Percentiles rank a stretch among this genome's conserved stretches.
These are phyloP conservation scores for Plenodomus tracheiphilus DNA, from an alignment of 2,329 filamentous ascomycete species.

Conservation along the genomic window DNA sequence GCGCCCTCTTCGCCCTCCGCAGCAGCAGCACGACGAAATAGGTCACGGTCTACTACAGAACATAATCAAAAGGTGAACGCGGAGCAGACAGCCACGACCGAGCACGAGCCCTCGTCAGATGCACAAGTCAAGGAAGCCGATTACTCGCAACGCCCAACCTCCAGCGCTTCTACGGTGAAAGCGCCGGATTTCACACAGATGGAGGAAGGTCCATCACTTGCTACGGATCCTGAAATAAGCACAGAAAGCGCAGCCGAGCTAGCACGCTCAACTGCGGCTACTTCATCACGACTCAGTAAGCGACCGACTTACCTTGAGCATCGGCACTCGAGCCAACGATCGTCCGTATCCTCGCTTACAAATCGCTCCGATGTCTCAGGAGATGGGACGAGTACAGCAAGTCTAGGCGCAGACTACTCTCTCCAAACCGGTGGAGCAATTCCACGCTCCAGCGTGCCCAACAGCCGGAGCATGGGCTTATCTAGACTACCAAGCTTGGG, in stretches of 20 bases:
- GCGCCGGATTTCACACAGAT: conserved; percentile 37
- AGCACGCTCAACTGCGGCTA: conserved; percentile 22
- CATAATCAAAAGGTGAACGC: not conserved
- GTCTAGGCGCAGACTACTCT: conserved; percentile 77
- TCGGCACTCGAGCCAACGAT: conserved; percentile 60
- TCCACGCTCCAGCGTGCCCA: conserved; percentile 49
- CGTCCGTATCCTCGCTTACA: conserved; percentile 61
- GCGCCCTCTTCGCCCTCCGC: conserved; percentile 50
- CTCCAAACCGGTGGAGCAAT: conserved; percentile 79
- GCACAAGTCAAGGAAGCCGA: conserved; percentile 8
- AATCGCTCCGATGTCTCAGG: conserved; percentile 58
- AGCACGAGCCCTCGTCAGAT: conserved; percentile 5
- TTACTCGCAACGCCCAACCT: conserved; percentile 38
- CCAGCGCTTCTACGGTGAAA: conserved; percentile 46
- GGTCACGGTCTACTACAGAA: conserved; percentile 20
- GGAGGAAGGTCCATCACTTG: conserved; percentile 36
- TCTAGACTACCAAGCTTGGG: conserved; percentile 82
- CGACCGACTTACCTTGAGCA: conserved; percentile 60
- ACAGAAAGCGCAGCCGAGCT: conserved; percentile 30
- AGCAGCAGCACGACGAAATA: conserved; percentile 43
- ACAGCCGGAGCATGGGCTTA: conserved; percentile 59
- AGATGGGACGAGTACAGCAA: conserved; percentile 73
- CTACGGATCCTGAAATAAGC: conserved; percentile 34
- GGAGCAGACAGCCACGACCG: not conserved
- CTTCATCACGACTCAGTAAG: conserved; percentile 37